Evolutionary conservation across 2,329 filamentous ascomycete species (phyloP), one percentile per base, ranked within the genome.

Genomic region (Stagonosporopsis vannaccii): DNA sequence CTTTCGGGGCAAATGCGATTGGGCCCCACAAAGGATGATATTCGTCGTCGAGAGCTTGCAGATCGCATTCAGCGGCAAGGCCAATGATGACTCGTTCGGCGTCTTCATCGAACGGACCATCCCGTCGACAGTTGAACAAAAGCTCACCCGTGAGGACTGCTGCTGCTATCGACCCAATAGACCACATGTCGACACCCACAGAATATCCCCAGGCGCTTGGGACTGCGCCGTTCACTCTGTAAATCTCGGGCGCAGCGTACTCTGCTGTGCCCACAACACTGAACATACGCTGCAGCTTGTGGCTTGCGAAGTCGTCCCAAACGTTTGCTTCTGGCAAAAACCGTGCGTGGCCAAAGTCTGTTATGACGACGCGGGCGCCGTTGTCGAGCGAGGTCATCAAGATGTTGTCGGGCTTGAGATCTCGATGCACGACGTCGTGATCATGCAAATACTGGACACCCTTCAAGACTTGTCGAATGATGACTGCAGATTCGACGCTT

Each of bases 341-440:
- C 35, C 80, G 79, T 2, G 85, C 81, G 61, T 82, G 81, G 8
- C 85, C 85, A 65, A 88, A 88, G 67, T 88, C 86, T 0, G 84
- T 85, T 37, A 88, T 75, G 1, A 88, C 78, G 7, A 87, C 76
- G 20, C 86, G 79, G 20, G 79, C 78, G 3, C 81, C 80, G 39
- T 76, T 73, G 13, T 77, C 74, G 47, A 82, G 76, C 1, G 82
- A 84, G 0, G 82, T 83, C 78, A 88, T 80, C 26, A 88, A 77
- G 8, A 88, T 81, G 61, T 88, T 88, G 48, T 88, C 85, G 0
- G 85, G 85, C 63, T 88, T 88, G 44, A 88, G 77, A 63, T 88
- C 86, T 28, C 86, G 78, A 67, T 88, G 86, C 4, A 84, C 84
- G 39, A 88, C 82, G 36, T 80, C 74, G 7, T 78, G 75, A 3